Evolutionary conservation across 1,284 basidiomycete genomes (phyloP).

Genomic region (Erythrobasidium hasegawianum): DNA sequence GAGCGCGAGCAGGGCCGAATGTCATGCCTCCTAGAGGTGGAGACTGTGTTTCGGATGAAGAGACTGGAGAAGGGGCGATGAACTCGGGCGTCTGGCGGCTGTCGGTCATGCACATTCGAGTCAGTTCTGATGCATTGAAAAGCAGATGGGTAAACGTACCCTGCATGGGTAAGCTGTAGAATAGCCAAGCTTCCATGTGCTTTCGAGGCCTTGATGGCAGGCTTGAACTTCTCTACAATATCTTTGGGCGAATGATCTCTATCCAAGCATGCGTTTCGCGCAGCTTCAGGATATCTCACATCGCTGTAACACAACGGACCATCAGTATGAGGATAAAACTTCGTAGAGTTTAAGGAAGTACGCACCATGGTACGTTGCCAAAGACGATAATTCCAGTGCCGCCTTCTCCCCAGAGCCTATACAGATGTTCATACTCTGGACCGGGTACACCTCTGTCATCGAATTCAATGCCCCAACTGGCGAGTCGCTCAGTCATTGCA

Average conservation of each 20-base stretch:
- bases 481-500: constrained; percentile 50
- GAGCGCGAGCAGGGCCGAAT: constrained; percentile 37
- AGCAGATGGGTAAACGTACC: too few relatives aligned
- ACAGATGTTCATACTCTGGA: constrained; percentile 45
- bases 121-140: too few relatives aligned
- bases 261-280: constrained; percentile 33
- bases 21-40: constrained; percentile 43
- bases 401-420: constrained; percentile 49
- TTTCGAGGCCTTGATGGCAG: constrained; percentile 49
- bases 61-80: constrained; percentile 47
- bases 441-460: constrained; percentile 44
- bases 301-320: too few relatives aligned
- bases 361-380: constrained; percentile 47
- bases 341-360: too few relatives aligned
- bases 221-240: constrained; percentile 48
- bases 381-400: constrained; percentile 45
- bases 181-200: constrained; percentile 52
- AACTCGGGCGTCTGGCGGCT: constrained; percentile 46
- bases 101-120: too few relatives aligned
- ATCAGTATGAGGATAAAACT: too few relatives aligned
- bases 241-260: constrained; percentile 40
- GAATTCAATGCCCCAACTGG: constrained; percentile 44
- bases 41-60: constrained; percentile 46
- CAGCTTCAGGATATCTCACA: constrained; percentile 33
- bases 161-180: constrained; percentile 53